phyloP scores from a whole-genome alignment of 805 yeast species.

The Candida hungchunana region DNA sequence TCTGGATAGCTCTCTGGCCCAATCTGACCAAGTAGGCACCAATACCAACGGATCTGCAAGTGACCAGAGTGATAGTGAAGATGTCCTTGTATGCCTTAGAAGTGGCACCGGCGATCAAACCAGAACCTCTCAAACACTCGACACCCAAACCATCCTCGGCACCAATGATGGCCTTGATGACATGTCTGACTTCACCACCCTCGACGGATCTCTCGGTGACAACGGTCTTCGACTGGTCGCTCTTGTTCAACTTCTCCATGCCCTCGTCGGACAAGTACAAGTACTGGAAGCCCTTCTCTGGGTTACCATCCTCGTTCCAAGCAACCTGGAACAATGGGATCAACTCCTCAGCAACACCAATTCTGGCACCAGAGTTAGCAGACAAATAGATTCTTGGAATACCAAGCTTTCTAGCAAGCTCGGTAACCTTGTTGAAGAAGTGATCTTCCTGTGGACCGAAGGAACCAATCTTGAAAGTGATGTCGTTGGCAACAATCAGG shows the following conservation, averaged over 20 bases:
- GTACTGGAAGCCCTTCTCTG: conserved; percentile 85
- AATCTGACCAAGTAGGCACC: conserved; percentile 98
- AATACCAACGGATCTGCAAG: conserved; percentile 99
- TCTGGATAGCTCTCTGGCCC: conserved; percentile 98
- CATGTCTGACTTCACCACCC: conserved; percentile 75
- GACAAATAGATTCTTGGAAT: conserved; percentile 94
- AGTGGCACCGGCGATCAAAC: conserved; percentile 98
- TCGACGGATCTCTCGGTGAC: conserved; percentile 78
- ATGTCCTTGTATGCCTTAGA: conserved; percentile 96
- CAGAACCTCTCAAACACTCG: conserved; percentile 97
- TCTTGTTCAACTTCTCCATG: conserved; percentile 47
- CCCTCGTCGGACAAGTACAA: conserved; percentile 76
- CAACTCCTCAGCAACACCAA: conserved; percentile 96
- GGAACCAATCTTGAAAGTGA: conserved; percentile 97
- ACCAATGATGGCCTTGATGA: conserved; percentile 85
- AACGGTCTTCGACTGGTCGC: conserved; percentile 59
- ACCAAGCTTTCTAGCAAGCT: conserved; percentile 83
- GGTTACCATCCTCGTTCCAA: conserved; percentile 78
- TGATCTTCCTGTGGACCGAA: conserved; percentile 96
- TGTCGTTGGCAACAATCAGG: conserved; percentile 92
- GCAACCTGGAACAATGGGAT: conserved; percentile 85
- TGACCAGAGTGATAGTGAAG: conserved; percentile 94
- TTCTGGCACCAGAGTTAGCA: conserved; percentile 99
- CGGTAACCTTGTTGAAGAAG: conserved; percentile 90
- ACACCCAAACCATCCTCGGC: conserved; percentile 97